phyloP scores from a whole-genome alignment of 768 basidiomycete species.

The Cubamyces sp. region DNA sequence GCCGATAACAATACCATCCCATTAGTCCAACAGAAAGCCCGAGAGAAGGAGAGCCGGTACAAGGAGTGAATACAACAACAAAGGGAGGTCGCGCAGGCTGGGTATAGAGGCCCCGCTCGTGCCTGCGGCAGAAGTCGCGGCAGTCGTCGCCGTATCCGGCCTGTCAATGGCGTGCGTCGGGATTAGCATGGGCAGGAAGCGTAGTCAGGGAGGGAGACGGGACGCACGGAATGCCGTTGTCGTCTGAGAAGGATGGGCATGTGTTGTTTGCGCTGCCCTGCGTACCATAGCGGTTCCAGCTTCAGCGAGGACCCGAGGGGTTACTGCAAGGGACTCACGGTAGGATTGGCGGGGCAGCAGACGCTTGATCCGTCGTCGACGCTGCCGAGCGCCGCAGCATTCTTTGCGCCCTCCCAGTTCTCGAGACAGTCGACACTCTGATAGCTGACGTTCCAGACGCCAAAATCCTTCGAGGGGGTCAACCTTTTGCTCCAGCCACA shows the following conservation, averaged over 20 bases:
- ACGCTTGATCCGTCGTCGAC: constrained; percentile 60
- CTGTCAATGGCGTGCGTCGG: constrained; percentile 7
- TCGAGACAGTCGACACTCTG: constrained; percentile 60
- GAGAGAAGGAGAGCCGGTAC: constrained; percentile 12
- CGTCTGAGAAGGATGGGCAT: constrained; percentile 32
- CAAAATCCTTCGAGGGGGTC: constrained; percentile 59
- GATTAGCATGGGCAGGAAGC: neutral
- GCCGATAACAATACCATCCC: neutral
- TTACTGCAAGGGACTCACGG: constrained; percentile 42
- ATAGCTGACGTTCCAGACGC: constrained; percentile 85
- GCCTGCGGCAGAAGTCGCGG: constrained; percentile 1
- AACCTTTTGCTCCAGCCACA: neutral
- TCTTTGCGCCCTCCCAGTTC: constrained; percentile 65
- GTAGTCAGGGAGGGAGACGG: neutral
- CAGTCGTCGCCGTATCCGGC: constrained; percentile 27
- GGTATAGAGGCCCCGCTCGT: neutral
- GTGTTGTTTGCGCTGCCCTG: constrained; percentile 45
- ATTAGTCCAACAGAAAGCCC: constrained; percentile 11
- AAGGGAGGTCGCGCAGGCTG: constrained; percentile 2
- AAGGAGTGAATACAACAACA: constrained; percentile 21
- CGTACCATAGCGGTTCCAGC: neutral
- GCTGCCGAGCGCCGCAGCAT: constrained; percentile 68
- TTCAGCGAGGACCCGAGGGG: neutral
- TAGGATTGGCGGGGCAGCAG: constrained; percentile 77
- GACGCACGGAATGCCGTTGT: constrained; percentile 32